Conservation (phyloP, 169 alveolate genomes). For the Plasmodium vivax region DNA sequence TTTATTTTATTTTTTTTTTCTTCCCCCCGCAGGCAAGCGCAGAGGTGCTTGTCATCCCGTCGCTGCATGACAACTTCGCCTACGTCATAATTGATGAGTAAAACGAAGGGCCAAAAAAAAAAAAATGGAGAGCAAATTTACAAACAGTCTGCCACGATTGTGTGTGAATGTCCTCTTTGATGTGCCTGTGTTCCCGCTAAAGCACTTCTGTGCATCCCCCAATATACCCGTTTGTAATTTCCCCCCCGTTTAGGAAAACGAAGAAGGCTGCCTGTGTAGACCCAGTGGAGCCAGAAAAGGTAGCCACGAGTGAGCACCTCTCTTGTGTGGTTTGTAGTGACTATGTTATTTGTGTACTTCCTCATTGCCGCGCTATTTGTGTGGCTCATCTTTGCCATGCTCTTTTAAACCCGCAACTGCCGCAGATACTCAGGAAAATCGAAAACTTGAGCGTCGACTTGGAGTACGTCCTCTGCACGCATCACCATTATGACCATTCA, state of each 20-base stretch:
- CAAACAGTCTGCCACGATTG: not conserved
- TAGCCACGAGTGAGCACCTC: not conserved
- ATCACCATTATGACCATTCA: slow-evolving; percentile 90
- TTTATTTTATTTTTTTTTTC: not conserved
- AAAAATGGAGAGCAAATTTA: not conserved
- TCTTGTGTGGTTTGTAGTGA: not conserved
- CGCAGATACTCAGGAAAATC: slow-evolving; percentile 45
- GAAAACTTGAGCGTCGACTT: slow-evolving; percentile 74
- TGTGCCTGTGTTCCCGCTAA: not conserved
- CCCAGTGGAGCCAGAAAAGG: slow-evolving; percentile 83
- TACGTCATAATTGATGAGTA: slow-evolving; percentile 60
- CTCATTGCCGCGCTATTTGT: not conserved
- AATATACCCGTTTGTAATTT: not conserved
- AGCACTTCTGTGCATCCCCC: not conserved
- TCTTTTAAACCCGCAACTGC: not conserved
- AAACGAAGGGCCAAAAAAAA: not conserved
- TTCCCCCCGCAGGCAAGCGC: slow-evolving; percentile 37
- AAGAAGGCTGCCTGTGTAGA: slow-evolving; percentile 86
- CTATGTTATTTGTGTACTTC: too few species aligned
- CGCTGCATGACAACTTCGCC: slow-evolving; percentile 37
- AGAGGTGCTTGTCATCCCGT: slow-evolving; percentile 42
- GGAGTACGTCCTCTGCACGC: slow-evolving; percentile 83
- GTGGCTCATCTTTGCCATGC: not conserved
- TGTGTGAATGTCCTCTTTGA: not conserved
- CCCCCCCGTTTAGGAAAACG: slow-evolving; percentile 43